Percentiles rank a stretch among this genome's conserved stretches.
phyloP scores from a whole-genome alignment of 352 stramenopile species.

The Blastocystis sp. region DNA sequence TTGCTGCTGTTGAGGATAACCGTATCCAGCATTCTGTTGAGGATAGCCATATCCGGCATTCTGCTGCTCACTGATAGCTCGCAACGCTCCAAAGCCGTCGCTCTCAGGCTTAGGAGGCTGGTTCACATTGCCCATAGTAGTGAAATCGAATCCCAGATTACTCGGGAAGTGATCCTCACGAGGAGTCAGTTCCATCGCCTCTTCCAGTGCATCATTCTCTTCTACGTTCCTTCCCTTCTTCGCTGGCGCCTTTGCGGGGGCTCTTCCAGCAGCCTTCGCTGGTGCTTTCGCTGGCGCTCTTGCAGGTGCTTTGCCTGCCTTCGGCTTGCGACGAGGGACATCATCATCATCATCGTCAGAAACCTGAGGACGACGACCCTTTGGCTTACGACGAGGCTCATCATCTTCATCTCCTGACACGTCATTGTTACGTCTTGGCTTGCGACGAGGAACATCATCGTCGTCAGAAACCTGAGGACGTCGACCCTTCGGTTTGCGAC shows the following conservation, averaged over 20 bases:
- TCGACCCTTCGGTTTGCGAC: background rate
- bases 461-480: conserved; percentile 27
- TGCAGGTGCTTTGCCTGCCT: background rate
- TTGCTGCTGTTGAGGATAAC: background rate
- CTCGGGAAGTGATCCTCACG: background rate
- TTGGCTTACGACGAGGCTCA: conserved; percentile 13
- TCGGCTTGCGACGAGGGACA: background rate
- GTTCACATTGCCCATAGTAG: background rate
- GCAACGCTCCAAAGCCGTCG: background rate
- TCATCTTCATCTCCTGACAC: conserved; percentile 48
- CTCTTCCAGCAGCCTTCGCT: background rate
- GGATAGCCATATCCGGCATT: background rate
- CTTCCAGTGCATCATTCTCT: background rate
- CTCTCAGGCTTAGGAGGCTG: background rate
- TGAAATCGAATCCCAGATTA: background rate
- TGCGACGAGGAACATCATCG: background rate
- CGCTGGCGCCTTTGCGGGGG: background rate
- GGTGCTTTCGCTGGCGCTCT: background rate
- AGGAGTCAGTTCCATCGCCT: background rate
- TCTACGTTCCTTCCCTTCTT: background rate
- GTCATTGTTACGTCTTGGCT: background rate
- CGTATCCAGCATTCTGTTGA: background rate
- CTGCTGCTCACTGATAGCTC: background rate
- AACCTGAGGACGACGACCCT: conserved; percentile 43
- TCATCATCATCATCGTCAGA: conserved; percentile 42